These are phyloP conservation scores for Pseudopithomyces maydicus DNA, from an alignment of 2,329 filamentous ascomycete species.

Conservation along the genomic window DNA sequence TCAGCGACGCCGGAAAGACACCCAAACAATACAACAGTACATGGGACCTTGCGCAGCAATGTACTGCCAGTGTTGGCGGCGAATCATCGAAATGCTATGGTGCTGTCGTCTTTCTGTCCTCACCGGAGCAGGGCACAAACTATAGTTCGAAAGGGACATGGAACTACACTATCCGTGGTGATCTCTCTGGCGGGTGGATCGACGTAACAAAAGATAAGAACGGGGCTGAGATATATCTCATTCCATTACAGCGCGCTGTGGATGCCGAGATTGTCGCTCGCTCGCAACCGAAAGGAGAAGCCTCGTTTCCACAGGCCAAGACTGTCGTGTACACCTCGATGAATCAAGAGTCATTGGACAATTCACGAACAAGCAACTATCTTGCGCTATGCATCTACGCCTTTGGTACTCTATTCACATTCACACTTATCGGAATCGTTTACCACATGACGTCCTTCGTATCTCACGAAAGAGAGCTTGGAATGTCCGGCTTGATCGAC, in stretches of 20 bases:
- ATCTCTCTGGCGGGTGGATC: slow-evolving; percentile 3
- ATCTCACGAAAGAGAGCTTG: slow-evolving; percentile 29
- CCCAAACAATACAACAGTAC: slow-evolving; percentile 16
- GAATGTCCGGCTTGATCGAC: slow-evolving; percentile 32
- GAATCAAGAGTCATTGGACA: slow-evolving; percentile 17
- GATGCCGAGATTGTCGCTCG: slow-evolving; percentile 49
- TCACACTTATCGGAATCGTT: slow-evolving; percentile 25
- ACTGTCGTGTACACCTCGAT: slow-evolving; percentile 21
- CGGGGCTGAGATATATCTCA: slow-evolving; percentile 18
- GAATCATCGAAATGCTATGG: slow-evolving; percentile 22
- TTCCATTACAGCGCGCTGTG: slow-evolving; percentile 30
- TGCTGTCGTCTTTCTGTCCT: slow-evolving; percentile 25
- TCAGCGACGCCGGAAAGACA: slow-evolving; percentile 23
- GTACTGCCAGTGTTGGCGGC: slow-evolving; percentile 15
- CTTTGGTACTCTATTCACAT: slow-evolving; percentile 29
- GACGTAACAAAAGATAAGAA: slow-evolving; percentile 23
- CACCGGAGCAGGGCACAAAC: slow-evolving; percentile 36
- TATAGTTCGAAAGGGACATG: slow-evolving; percentile 20
- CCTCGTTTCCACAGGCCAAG: slow-evolving; percentile 12
- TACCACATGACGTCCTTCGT: slow-evolving; percentile 34
- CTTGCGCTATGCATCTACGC: slow-evolving; percentile 19
- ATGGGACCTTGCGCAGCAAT: slow-evolving; percentile 18
- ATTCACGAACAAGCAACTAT: slow-evolving; percentile 18
- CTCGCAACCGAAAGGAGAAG: slow-evolving; percentile 22
- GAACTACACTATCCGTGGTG: slow-evolving; percentile 33